Conservation (phyloP, 2,329 filamentous ascomycete genomes). For the Colletotrichum sp. region DNA sequence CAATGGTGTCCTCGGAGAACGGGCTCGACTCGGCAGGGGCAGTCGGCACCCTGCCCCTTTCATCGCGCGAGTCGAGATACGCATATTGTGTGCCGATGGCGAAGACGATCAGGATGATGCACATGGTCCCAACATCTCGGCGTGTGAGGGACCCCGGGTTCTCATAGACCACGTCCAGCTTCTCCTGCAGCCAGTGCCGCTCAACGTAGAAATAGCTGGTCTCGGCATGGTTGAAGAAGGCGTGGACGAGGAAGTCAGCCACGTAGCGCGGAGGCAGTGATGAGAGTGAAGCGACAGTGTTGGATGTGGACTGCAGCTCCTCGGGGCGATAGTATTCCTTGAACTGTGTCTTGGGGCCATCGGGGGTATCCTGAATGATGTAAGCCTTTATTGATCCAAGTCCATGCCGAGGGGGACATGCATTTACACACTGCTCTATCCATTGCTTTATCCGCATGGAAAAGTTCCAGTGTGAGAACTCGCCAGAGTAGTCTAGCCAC, state of each 20-base stretch:
- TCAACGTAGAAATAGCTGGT: slow-evolving; percentile 55
- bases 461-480: slow-evolving; percentile 59
- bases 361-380: slow-evolving; percentile 1
- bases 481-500: slow-evolving; percentile 50
- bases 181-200: slow-evolving; percentile 43
- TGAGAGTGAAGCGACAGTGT: slow-evolving; percentile 40
- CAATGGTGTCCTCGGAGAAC: slow-evolving; percentile 56
- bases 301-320: slow-evolving; percentile 45
- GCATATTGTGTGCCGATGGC: slow-evolving; percentile 57
- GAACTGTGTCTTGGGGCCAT: slow-evolving; percentile 27
- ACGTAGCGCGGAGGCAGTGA: slow-evolving; percentile 50
- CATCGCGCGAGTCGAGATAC: slow-evolving; percentile 41
- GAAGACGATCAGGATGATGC: slow-evolving; percentile 50
- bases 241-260: slow-evolving; percentile 48
- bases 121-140: slow-evolving; percentile 44
- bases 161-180: slow-evolving; percentile 45
- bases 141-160: slow-evolving; percentile 39
- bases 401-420: slow-evolving; percentile 17
- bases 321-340: slow-evolving; percentile 50
- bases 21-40: slow-evolving; percentile 20
- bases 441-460: slow-evolving; percentile 55
- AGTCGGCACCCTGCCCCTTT: slow-evolving; percentile 11
- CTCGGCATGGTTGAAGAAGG: slow-evolving; percentile 52
- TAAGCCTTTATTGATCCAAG: not conserved
- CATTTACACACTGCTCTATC: slow-evolving; percentile 45